These are phyloP conservation scores for Lecanicillium sp. DNA, from an alignment of 2,329 filamentous ascomycete genomes.

Conservation along the genomic window DNA sequence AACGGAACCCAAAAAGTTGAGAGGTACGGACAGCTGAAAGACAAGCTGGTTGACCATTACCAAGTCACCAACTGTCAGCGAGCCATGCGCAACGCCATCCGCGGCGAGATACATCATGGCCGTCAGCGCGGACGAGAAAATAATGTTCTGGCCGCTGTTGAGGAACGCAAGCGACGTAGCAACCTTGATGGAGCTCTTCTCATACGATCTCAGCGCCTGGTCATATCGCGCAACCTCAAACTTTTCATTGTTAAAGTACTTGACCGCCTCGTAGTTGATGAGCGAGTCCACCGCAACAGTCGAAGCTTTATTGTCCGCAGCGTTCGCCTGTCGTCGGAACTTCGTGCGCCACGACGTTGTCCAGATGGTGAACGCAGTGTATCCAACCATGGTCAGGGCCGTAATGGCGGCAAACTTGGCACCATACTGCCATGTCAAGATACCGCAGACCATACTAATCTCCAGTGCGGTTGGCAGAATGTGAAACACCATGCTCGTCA, in stretches of 20 bases:
- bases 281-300: conserved; percentile 94
- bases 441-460: conserved; percentile 92
- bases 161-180: conserved; percentile 87
- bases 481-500: conserved; percentile 98
- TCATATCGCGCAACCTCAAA: conserved; percentile 91
- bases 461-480: conserved; percentile 89
- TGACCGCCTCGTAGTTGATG: conserved; percentile 98
- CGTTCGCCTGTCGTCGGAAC: conserved; percentile 90
- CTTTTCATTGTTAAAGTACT: conserved; percentile 98
- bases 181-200: conserved; percentile 93
- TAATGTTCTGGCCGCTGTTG: conserved; percentile 93
- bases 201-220: conserved; percentile 74
- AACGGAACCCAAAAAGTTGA: conserved; percentile 97
- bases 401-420: conserved; percentile 88
- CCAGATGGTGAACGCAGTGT: conserved; percentile 93
- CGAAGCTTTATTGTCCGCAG: conserved; percentile 89
- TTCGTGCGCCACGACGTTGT: conserved; percentile 97
- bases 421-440: conserved; percentile 93
- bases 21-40: conserved; percentile 91
- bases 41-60: conserved; percentile 99
- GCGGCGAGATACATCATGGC: conserved; percentile 98
- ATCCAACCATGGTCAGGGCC: conserved; percentile 81
- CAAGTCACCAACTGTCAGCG: conserved; percentile 84
- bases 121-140: conserved; percentile 89
- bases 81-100: conserved; percentile 74